Conservation (phyloP, 2,329 filamentous ascomycete species). For the Sphaerulina musiva region DNA sequence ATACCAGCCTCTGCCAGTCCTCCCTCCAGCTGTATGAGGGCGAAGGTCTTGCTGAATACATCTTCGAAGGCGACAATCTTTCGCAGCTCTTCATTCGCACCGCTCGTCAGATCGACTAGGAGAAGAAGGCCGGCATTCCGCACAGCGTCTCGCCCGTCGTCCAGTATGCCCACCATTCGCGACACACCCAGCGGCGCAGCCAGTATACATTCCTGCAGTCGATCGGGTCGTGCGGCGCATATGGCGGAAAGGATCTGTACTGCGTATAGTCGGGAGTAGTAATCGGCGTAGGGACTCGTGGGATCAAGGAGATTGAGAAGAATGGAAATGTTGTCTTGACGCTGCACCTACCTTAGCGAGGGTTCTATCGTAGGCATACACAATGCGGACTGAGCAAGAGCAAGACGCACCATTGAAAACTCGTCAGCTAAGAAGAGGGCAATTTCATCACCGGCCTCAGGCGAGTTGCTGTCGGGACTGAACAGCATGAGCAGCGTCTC, state of each 20-base stretch:
- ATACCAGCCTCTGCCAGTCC: constrained; percentile 75
- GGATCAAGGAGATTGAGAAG: constrained; percentile 84
- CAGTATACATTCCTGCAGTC: constrained; percentile 91
- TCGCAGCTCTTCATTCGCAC: constrained; percentile 78
- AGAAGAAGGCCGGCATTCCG: constrained; percentile 81
- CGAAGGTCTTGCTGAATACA: constrained; percentile 81
- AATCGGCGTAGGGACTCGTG: constrained; percentile 65
- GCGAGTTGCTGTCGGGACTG: constrained; percentile 57
- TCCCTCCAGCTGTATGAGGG: constrained; percentile 74
- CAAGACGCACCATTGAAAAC: constrained; percentile 69
- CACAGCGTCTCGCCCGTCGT: constrained; percentile 79
- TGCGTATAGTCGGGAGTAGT: constrained; percentile 71
- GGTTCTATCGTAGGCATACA: constrained; percentile 4
- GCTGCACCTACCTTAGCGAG: constrained; percentile 53
- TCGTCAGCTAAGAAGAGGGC: constrained; percentile 94
- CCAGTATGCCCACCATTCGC: constrained; percentile 72
- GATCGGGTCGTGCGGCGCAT: constrained; percentile 73
- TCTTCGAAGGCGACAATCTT: constrained; percentile 94
- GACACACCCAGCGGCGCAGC: constrained; percentile 83
- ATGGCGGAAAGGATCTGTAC: constrained; percentile 85
- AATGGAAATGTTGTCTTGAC: constrained; percentile 90
- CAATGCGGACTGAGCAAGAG: background rate
- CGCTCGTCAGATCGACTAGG: constrained; percentile 73
- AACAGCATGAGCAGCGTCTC: constrained; percentile 96
- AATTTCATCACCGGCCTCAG: constrained; percentile 94